Evolutionary conservation across 177 flowering plant genomes (phyloP).

Genomic region (Telopea speciosissima): DNA sequence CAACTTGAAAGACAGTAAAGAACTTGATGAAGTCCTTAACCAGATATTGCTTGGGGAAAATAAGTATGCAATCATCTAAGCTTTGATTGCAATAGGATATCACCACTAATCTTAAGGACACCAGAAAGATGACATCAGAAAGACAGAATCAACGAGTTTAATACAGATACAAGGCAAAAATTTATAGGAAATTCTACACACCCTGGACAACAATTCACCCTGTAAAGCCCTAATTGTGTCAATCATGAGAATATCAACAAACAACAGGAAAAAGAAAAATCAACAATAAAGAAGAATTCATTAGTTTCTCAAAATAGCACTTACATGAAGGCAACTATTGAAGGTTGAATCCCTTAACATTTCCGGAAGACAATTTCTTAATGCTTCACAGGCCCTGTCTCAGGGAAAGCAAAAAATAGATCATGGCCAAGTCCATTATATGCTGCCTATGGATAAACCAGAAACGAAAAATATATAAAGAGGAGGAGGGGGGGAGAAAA

Average conservation of each 20-base stretch:
- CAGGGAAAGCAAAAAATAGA: slow-evolving; percentile 7
- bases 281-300: slow-evolving; percentile 2
- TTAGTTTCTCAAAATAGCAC: no score
- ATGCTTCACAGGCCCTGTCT: slow-evolving; percentile 76
- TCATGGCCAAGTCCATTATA: background rate
- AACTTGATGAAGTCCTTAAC: no score
- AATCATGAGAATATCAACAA: background rate
- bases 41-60: no score
- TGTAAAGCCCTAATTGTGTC: background rate
- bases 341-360: no score
- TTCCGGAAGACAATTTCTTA: slow-evolving; percentile 74
- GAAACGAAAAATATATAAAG: background rate
- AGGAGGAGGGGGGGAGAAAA: no score
- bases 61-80: no score
- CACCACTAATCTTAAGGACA: background rate
- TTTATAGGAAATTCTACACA: background rate
- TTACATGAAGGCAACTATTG: no score
- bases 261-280: background rate
- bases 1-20: no score
- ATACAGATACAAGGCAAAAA: no score
- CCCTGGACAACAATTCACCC: background rate
- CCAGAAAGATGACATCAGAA: background rate
- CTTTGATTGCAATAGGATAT: no score
- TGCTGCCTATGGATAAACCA: background rate
- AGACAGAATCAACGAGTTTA: no score